Conservation (phyloP, 352 stramenopile genomes). For the Globisporangium barbulae region DNA sequence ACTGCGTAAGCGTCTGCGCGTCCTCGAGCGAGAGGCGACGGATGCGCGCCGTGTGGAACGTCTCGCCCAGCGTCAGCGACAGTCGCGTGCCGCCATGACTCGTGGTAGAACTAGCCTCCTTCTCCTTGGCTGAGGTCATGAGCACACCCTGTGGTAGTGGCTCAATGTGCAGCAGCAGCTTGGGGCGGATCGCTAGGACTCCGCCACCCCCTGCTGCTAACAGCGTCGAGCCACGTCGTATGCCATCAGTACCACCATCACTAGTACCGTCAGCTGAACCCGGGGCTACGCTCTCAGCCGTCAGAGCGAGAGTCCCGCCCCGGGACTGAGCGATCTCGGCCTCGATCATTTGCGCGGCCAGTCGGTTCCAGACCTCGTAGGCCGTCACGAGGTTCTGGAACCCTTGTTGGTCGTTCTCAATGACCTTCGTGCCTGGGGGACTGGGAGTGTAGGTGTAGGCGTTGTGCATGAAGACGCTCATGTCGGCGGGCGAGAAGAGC, state of each 20-base stretch:
- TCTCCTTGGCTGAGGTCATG: conserved; percentile 17
- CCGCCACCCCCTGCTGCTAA: not conserved
- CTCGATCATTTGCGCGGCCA: conserved; percentile 39
- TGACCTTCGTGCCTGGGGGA: not conserved
- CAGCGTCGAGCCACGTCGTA: not conserved
- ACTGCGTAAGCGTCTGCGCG: conserved; percentile 26
- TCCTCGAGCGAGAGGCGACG: conserved; percentile 30
- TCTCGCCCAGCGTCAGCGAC: conserved; percentile 28
- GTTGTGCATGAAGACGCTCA: conserved; percentile 58
- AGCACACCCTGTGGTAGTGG: conserved; percentile 33
- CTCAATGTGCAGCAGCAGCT: conserved; percentile 44
- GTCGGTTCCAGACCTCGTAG: conserved; percentile 43
- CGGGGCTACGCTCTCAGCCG: not conserved
- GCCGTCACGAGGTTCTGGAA: conserved; percentile 32
- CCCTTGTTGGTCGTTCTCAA: conserved; percentile 9
- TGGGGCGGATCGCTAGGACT: conserved; percentile 23
- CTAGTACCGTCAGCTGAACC: not conserved
- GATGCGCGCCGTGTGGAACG: conserved; percentile 41
- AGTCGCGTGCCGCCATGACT: not conserved
- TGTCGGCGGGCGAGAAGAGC: conserved; percentile 58
- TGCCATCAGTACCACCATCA: not conserved
- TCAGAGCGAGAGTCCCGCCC: not conserved
- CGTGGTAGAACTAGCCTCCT: not conserved
- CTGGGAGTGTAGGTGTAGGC: conserved; percentile 21
- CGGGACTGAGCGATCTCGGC: conserved; percentile 39